phyloP scores from a whole-genome alignment of 768 basidiomycete species.

The Rhodocollybia butyracea region DNA sequence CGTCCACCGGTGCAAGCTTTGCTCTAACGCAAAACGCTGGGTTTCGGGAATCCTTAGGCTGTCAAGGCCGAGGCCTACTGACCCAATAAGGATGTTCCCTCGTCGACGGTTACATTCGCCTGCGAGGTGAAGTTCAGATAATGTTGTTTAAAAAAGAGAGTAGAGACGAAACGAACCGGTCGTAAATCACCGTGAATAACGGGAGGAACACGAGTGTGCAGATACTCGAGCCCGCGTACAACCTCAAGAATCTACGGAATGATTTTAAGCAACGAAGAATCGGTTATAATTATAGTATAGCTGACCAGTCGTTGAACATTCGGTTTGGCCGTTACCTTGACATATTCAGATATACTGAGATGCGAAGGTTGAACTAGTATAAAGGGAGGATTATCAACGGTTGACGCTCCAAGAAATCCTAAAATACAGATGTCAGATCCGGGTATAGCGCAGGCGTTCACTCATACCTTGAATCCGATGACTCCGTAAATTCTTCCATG shows the following conservation, averaged over 20 bases:
- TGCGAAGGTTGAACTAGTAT: slow-evolving; percentile 3
- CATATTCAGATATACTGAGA: background rate
- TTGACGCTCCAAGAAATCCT: slow-evolving; percentile 8
- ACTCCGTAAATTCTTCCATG: slow-evolving; percentile 4
- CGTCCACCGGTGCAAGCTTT: background rate
- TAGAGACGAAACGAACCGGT: background rate
- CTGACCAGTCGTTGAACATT: no score
- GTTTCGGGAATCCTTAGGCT: background rate
- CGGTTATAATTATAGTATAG: background rate
- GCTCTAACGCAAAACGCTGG: background rate
- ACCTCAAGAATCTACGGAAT: background rate
- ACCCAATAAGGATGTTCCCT: background rate
- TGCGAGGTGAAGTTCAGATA: no score
- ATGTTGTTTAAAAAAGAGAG: no score
- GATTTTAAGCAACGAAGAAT: background rate
- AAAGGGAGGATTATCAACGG: slow-evolving; percentile 5
- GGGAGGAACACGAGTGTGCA: slow-evolving; percentile 6
- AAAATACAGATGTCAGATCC: background rate
- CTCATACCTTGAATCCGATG: slow-evolving; percentile 7
- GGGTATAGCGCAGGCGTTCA: no score
- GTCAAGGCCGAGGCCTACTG: background rate
- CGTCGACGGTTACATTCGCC: background rate
- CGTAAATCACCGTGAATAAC: slow-evolving; percentile 1
- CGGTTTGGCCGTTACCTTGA: no score
- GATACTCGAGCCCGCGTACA: slow-evolving; percentile 3